Conservation (phyloP, 2,329 filamentous ascomycete genomes). For the Coleophoma eucalyptorum region DNA sequence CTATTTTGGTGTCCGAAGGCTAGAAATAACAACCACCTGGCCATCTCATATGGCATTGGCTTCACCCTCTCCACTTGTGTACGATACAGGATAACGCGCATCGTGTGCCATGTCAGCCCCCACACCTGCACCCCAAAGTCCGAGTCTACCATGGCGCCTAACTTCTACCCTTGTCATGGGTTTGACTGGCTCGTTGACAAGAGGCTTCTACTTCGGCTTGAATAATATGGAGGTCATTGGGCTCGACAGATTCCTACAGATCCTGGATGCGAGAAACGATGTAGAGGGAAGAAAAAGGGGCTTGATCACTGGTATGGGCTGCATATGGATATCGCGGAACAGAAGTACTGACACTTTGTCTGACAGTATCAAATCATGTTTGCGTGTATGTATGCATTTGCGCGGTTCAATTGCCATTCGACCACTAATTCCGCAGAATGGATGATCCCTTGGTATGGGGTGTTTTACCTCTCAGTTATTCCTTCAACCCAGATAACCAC, state of each 20-base stretch:
- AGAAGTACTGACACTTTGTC: conserved; percentile 6
- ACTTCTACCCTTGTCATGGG: conserved; percentile 74
- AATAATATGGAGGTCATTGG: conserved; percentile 76
- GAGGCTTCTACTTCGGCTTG: conserved; percentile 70
- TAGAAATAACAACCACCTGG: neutral
- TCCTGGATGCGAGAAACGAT: conserved; percentile 72
- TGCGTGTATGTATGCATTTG: conserved; percentile 67
- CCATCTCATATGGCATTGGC: conserved; percentile 1
- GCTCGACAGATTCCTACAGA: conserved; percentile 67
- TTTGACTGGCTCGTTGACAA: conserved; percentile 64
- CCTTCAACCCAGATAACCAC: conserved; percentile 68
- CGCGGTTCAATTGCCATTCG: neutral
- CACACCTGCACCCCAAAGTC: conserved; percentile 10
- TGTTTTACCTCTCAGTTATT: conserved; percentile 71
- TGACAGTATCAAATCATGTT: conserved; percentile 78
- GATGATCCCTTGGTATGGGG: conserved; percentile 97
- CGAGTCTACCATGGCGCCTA: conserved; percentile 60
- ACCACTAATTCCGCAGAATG: conserved; percentile 50
- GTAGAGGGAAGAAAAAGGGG: conserved; percentile 65
- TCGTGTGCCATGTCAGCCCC: conserved; percentile 13
- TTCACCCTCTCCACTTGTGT: conserved; percentile 2
- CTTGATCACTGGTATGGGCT: conserved; percentile 68
- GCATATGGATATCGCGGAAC: neutral
- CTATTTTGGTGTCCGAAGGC: neutral
- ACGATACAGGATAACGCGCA: conserved; percentile 10